Conservation (phyloP, 805 yeast genomes). For the Clavispora carvajalis region DNA sequence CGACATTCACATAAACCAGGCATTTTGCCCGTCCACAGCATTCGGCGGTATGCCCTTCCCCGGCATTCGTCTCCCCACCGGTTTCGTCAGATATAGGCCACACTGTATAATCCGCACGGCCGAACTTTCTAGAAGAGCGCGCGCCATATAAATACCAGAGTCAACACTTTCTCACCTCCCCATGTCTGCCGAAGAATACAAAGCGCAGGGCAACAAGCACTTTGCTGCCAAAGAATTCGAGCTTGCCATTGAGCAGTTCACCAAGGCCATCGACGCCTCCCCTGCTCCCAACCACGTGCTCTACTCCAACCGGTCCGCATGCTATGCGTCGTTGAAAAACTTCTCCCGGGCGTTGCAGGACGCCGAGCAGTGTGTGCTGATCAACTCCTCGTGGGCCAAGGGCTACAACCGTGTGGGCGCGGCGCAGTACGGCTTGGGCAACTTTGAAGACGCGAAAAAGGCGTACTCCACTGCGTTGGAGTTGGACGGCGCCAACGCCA, state of each 20-base stretch:
- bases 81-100: too few species aligned
- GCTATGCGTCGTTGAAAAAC: constrained; percentile 73
- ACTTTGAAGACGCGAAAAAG: constrained; percentile 66
- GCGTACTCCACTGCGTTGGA: constrained; percentile 76
- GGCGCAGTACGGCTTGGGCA: constrained; percentile 83
- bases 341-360: constrained; percentile 74
- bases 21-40: too few species aligned
- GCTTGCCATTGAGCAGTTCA: constrained; percentile 73
- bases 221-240: constrained; percentile 82
- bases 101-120: not conserved
- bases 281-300: constrained; percentile 85
- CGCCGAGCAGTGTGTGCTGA: constrained; percentile 76
- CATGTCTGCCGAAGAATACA: constrained; percentile 69
- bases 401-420: constrained; percentile 93
- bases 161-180: not conserved
- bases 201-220: constrained; percentile 90
- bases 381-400: constrained; percentile 89
- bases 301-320: constrained; percentile 90
- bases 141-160: constrained; percentile 3
- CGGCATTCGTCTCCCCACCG: too few species aligned
- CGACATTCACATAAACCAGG: too few species aligned
- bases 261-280: constrained; percentile 83
- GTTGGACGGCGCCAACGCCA: constrained; percentile 73
- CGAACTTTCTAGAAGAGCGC: constrained; percentile 17
- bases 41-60: too few species aligned